These are phyloP conservation scores for Cryphonectria naterciae DNA, from an alignment of 2,329 filamentous ascomycete species.

Conservation along the genomic window DNA sequence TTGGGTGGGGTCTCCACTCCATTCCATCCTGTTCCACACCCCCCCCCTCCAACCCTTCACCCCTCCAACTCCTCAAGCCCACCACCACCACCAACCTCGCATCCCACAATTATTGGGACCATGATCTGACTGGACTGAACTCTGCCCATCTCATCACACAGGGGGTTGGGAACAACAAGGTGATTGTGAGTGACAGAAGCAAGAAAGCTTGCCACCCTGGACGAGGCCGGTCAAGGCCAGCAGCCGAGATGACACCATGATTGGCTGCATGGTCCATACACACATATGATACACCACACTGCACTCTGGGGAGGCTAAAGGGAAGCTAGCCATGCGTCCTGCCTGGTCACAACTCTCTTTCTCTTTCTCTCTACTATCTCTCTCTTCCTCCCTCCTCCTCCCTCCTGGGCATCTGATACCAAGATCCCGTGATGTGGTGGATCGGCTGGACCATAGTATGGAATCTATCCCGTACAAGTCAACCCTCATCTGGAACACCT, in stretches of 20 bases:
- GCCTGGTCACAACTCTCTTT: neutral
- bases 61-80: slow-evolving; percentile 8
- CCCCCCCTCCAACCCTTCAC: neutral
- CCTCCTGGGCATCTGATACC: slow-evolving; percentile 5
- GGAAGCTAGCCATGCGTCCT: slow-evolving; percentile 10
- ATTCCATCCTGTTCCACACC: neutral
- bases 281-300: slow-evolving; percentile 23
- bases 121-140: neutral
- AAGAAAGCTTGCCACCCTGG: slow-evolving; percentile 4
- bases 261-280: slow-evolving; percentile 28
- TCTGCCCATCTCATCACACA: neutral
- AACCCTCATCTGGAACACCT: slow-evolving; percentile 7
- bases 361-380: neutral
- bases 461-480: neutral
- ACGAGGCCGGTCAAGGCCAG: slow-evolving; percentile 22
- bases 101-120: neutral
- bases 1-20: neutral
- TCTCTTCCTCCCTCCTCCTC: neutral
- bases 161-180: slow-evolving; percentile 2
- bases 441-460: neutral
- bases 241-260: slow-evolving; percentile 2
- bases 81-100: slow-evolving; percentile 2
- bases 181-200: neutral
- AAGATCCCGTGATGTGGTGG: neutral
- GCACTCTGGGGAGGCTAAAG: neutral